Evolutionary conservation across 2,329 filamentous ascomycete species (phyloP), one percentile per base, ranked within the genome.

Genomic region (Fusarium sp.): DNA sequence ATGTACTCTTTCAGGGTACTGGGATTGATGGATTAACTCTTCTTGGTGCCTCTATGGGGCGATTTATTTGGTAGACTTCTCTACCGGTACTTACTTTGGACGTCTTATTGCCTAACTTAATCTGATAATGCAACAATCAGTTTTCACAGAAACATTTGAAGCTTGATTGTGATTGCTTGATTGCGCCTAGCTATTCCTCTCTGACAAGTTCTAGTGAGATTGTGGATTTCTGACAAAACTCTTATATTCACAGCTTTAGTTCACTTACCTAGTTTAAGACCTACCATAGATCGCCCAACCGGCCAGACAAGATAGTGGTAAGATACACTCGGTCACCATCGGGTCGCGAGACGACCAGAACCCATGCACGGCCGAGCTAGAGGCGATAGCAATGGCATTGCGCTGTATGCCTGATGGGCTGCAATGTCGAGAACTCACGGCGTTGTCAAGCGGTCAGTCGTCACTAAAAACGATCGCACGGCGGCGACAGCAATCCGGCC

Each of bases 341-440:
- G 14, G 35, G 35, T 37, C 35, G 14, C 58, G 59, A 64, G 58
- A 66, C 37, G 66, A 76, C 25, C 70, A 72, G 63, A 75, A 71
- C 58, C 64, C 57, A 9, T 75, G 72, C 61, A 70, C 47, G 12
- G 72, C 70, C 43, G 69, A 70, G 60, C 68, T 65, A 6, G 43
- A 66, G 25, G 35, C 43, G 56, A 61, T 66, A 45, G 63, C 33
- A 11, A 54, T 66, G 38, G 69, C 69, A 32, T 30, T 30, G 27
- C 27, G 27, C 9, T 30, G 27, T 8, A 30, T 30, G 27, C 27
- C 27, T 7, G 27, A 30, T 30, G 27, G 27, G 27, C 27, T 30
- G 8, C 8, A 30, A 30, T 9, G 8, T 30, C 27, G 27, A 30
- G 27, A 30, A 30, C 27, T 30, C 27, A 9, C 27, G 27, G 27